A percentile compares a stretch with the other conserved stretches of the same genome.
Evolutionary conservation across 805 yeast species (phyloP).

Genomic region (Saccharomycopsis babjevae): DNA sequence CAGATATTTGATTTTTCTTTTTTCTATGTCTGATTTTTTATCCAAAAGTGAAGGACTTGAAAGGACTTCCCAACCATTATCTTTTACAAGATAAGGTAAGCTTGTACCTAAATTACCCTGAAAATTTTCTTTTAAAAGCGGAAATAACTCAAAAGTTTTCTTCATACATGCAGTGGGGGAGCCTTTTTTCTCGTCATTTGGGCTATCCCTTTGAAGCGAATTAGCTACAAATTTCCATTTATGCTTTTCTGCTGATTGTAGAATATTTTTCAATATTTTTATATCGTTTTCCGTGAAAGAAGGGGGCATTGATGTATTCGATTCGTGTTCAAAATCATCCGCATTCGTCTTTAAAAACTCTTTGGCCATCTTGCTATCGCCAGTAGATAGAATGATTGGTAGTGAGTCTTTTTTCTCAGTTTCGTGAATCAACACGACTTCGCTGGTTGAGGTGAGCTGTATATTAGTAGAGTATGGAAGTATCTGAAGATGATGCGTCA

Average conservation of each 20-base stretch:
- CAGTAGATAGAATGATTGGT: background rate
- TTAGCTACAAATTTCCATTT: slow-evolving; percentile 7
- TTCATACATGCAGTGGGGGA: slow-evolving; percentile 5
- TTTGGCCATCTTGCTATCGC: background rate
- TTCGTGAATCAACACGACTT: background rate
- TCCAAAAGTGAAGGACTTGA: background rate
- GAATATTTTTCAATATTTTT: background rate
- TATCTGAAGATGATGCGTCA: background rate
- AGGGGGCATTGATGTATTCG: background rate
- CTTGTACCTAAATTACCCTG: slow-evolving; percentile 8
- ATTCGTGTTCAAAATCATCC: too few relatives aligned
- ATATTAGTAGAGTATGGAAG: background rate
- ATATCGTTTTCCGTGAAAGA: slow-evolving; percentile 4
- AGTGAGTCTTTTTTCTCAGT: background rate
- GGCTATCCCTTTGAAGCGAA: slow-evolving; percentile 2
- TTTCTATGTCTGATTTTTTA: background rate
- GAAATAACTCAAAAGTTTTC: slow-evolving; percentile 6
- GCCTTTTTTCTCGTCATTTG: slow-evolving; percentile 1
- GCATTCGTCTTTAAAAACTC: background rate
- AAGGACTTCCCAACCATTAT: slow-evolving; percentile 1
- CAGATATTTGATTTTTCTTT: background rate
- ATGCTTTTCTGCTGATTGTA: slow-evolving; percentile 2
- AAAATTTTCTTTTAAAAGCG: slow-evolving; percentile 2
- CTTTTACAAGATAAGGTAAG: slow-evolving; percentile 4
- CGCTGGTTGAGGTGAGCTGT: background rate